Evolutionary conservation across 345 rosid genomes (phyloP), one percentile per base, ranked within the genome.

Genomic region (Eutrema yunnanense): DNA sequence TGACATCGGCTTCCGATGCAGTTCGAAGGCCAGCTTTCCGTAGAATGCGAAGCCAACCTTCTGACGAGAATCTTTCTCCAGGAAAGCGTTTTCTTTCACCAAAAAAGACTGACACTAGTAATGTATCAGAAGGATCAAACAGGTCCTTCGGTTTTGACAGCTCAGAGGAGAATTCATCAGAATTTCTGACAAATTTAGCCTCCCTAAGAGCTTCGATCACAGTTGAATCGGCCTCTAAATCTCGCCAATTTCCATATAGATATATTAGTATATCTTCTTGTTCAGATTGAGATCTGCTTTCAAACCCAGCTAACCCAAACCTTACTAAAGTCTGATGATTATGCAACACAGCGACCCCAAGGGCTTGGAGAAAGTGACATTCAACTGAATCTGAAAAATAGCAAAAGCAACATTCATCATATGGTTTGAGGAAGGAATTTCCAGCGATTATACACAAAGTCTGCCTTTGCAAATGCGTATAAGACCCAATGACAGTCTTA

Each of bases 1-100:
- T 86, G 22, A 90, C 84, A 75, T 90, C 96, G 33, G 93, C 84
- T 81, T 90, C 96, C 2, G 79, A 50, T 71, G 96, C 80, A 61
- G 83, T 87, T 73, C 76, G 88, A 79, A 92, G 92, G 61, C 97
- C 98, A 40, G 79, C 77, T 82, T 88, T 88, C 82, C 89, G 80
- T 66, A 92, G 81, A 75, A 92, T 90, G 71, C 64, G 90, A 78
- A 90, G 97, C 98, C 98, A 92, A 47, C 89, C 84, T 48, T 88
- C 89, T 30, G 88, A 78, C 72, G 77, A 70, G 79, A 92, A 92
- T 83, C 96, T 88, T 83, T 92, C 98, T 74, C 98, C 98, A 27
- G 98, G 98, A 83, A 92, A 90, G 71, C 83, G 87, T 74, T 80
- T 84, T 77, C 90, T 87, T 85, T 90, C 92, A 57, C 92, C 90